Evolutionary conservation across 495 filamentous ascomycete genomes (phyloP), one percentile per base, ranked within the genome.

Genomic region (Penicillium simplicissimum): DNA sequence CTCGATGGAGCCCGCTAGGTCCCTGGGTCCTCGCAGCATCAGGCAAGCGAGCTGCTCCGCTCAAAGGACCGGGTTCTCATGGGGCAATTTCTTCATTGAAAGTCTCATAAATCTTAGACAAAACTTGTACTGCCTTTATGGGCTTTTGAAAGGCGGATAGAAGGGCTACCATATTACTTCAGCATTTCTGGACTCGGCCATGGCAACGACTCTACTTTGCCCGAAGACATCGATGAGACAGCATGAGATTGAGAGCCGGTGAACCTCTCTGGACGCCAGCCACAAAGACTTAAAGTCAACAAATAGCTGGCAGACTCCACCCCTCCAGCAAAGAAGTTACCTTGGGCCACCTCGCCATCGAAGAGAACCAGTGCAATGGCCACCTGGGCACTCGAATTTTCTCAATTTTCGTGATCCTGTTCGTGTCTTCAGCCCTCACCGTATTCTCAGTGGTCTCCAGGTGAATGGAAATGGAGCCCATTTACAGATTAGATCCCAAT

Each of bases 291-390:
- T 15, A 31, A 49, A n/a, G 23, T 31, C 23, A 49, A 31, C 2
- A 15, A 49, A 14, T 52, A 9, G 31, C 28, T 33, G 51, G 19
- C 23, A 63, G 62, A 4, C 14, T 75, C 34, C 59, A 55, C 43
- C 64, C 71, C 9, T n/a, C n/a, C n/a, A n/a, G n/a, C n/a, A n/a
- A n/a, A n/a, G n/a, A n/a, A n/a, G n/a, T n/a, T n/a, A n/a, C n/a
- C n/a, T n/a, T n/a, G n/a, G n/a, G n/a, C n/a, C n/a, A n/a, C n/a
- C n/a, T n/a, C n/a, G n/a, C n/a, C n/a, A n/a, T n/a, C n/a, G n/a
- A n/a, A n/a, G n/a, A n/a, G n/a, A n/a, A n/a, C n/a, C n/a, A n/a
- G n/a, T n/a, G n/a, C n/a, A n/a, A n/a, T n/a, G n/a, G n/a, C n/a
- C n/a, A n/a, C n/a, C n/a, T n/a, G n/a, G n/a, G n/a, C n/a, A n/a